Evolutionary conservation across 192 early-diverging fungal genomes (phyloP), one percentile per base, ranked within the genome.

Genomic region (Coemansia reversa): DNA sequence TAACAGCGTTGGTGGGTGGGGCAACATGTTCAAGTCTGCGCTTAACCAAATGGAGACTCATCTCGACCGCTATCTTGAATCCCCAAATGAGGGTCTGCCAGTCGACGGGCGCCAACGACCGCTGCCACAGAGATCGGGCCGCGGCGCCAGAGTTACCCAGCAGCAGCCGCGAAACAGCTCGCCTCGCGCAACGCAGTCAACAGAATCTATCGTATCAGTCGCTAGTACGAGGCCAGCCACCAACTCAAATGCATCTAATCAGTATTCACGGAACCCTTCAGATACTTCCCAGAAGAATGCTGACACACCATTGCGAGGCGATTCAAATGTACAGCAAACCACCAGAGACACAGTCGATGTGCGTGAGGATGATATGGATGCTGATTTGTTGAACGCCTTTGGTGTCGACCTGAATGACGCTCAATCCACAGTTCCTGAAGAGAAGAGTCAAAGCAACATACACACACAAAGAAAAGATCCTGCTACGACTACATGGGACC

Each of bases 21-120:
- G 89, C 52, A 84, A 75, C 62, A 84, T 90, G 58, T 74, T 93
- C 50, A 90, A 91, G 58, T 87, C 86, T 65, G 90, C 90, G 5
- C 83, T 91, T 18, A 88, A 86, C 14, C 84, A 84, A 51, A 86
- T 93, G 28, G 91, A 93, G 69, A 90, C 85, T 16, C 84, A 87
- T 42, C 83, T 93, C 45, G 90, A 91, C 77, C 88, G 85, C 19
- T 85, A 90, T 50, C 77, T 91, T 8, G 91, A 91, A 60, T 76
- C 87, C 33, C 84, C 78, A 16, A 70, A 71, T 28, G 76, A 81
- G 29, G 69, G 29, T 0, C 52, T 56, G 42, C 70, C 62, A 28
- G 32, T 25, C 55, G 47, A 58, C 60, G 12, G 50, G 39, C 60
- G 55, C 16, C 67, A 55, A 33, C 42, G 35, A 3, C 45, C 18